phyloP scores from a whole-genome alignment of 139 green algal genomes.

The Chlorella vulgaris region DNA sequence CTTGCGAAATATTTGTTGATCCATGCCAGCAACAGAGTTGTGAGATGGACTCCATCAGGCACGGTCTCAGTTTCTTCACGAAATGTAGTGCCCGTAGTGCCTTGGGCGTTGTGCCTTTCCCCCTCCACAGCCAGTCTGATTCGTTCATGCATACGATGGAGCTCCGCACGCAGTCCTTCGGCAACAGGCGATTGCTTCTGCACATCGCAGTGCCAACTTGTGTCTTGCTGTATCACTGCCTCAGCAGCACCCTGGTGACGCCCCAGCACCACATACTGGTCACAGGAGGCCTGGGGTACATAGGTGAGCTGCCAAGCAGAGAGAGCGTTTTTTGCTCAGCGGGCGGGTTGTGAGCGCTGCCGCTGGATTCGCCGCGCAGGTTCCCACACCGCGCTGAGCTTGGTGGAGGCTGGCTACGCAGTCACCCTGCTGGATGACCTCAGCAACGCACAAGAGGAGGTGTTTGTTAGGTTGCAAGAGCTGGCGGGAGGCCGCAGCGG shows the following conservation, averaged over 20 bases:
- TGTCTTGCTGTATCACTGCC: no score
- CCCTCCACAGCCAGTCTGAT: no score
- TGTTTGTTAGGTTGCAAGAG: conserved; percentile 81
- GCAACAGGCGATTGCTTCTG: no score
- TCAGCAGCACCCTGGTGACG: no score
- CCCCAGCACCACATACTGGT: conserved; percentile 66
- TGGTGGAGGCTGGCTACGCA: conserved; percentile 81
- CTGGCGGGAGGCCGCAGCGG: conserved; percentile 75
- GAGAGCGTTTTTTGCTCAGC: background rate
- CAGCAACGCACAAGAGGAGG: conserved; percentile 79
- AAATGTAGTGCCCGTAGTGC: no score
- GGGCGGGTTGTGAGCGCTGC: background rate
- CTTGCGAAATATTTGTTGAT: conserved; percentile 12
- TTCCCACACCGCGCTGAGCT: conserved; percentile 84
- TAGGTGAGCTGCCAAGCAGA: conserved; percentile 51
- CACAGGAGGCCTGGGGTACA: conserved; percentile 80
- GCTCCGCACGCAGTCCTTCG: no score
- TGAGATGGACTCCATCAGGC: no score
- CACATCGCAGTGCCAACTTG: no score
- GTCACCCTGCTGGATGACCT: conserved; percentile 93
- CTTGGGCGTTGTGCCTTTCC: no score
- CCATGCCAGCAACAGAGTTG: no score
- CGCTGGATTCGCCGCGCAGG: conserved; percentile 47
- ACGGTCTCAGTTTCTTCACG: no score
- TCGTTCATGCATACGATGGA: no score